Base-by-base conservation (phyloP, 257 asterid species). In the Solanum chiquidenum region DNA sequence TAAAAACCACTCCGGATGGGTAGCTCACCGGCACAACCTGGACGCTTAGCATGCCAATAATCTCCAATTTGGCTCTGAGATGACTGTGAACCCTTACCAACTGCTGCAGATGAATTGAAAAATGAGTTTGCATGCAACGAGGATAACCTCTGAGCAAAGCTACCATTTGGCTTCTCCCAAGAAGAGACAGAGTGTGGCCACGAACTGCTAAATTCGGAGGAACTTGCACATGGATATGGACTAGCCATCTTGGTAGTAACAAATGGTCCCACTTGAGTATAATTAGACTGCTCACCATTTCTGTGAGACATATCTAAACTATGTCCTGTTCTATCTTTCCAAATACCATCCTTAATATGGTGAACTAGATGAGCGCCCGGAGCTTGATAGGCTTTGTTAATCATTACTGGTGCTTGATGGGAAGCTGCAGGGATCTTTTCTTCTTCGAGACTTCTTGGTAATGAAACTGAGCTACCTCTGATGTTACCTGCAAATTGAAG, bases 81-180 rank as follows among this genome's bases (percentile, higher is more conserved):
- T 38, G 88, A 58, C 83, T 85, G 92, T 74, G 90, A 84, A 87
- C 89, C 89, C 90, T 91, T 90, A 83, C 90, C 90, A 46, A 87
- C 87, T 76, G 88, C 84, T 60, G 95, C 88, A 87, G 93, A 90
- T 16, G 95, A 87, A 88, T 89, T 89, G 42, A 91, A 88, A 71
- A 92, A 87, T 25, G 98, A 88, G 86, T 85, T 83, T 27, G 87
- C 58, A 31, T 90, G 94, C 35, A 88, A 86, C n/a, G 92, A 88
- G 73, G 93, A 83, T 33, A 89, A 64, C 82, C 92, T 94, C 88
- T 93, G 96, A 79, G 93, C 76, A 88, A 92, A 91, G 91, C 92
- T 87, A 88, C 90, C 86, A 9, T 88, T 73, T n/a, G 97, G 92
- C 87, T 92, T 96, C 85, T 90, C 93, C 98, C 94, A 92, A 37